Evolutionary conservation across 148 eudicot genomes (phyloP).

Genomic region (Dysphania ambrosioides): DNA sequence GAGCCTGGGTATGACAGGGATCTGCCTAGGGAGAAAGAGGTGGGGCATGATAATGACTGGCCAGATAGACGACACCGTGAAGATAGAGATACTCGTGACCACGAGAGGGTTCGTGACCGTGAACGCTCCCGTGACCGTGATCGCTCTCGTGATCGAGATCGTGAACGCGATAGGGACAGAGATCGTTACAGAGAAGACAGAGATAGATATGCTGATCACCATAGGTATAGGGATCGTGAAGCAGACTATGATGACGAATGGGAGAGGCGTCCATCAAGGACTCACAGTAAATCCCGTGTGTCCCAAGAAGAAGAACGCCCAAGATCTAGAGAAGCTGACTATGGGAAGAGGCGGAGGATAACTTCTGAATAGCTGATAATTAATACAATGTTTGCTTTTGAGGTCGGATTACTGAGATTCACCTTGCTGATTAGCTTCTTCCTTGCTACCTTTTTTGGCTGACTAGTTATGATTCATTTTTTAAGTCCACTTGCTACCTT

Average conservation of each 20-base stretch:
- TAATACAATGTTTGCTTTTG: not conserved
- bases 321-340: constrained; percentile 72
- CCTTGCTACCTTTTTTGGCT: constrained; percentile 13
- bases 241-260: constrained; percentile 70
- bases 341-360: constrained; percentile 64
- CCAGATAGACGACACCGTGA: constrained; percentile 60
- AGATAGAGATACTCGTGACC: constrained; percentile 57
- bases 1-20: constrained; percentile 72
- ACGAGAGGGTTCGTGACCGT: constrained; percentile 49
- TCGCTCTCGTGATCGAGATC: constrained; percentile 45
- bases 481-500: constrained; percentile 6
- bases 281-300: constrained; percentile 52
- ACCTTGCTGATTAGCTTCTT: constrained; percentile 22
- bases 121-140: constrained; percentile 56
- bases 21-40: constrained; percentile 54
- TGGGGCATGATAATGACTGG: constrained; percentile 48
- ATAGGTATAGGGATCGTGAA: constrained; percentile 65
- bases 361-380: constrained; percentile 40
- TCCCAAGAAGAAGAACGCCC: constrained; percentile 55
- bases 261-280: constrained; percentile 78
- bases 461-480: constrained; percentile 21
- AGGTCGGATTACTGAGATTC: not conserved
- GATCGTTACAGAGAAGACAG: constrained; percentile 67
- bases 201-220: constrained; percentile 66
- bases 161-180: constrained; percentile 48